Evolutionary conservation across 2,329 filamentous ascomycete genomes (phyloP), one percentile per base, ranked within the genome.

Genomic region (Nannizziopsis barbatae): DNA sequence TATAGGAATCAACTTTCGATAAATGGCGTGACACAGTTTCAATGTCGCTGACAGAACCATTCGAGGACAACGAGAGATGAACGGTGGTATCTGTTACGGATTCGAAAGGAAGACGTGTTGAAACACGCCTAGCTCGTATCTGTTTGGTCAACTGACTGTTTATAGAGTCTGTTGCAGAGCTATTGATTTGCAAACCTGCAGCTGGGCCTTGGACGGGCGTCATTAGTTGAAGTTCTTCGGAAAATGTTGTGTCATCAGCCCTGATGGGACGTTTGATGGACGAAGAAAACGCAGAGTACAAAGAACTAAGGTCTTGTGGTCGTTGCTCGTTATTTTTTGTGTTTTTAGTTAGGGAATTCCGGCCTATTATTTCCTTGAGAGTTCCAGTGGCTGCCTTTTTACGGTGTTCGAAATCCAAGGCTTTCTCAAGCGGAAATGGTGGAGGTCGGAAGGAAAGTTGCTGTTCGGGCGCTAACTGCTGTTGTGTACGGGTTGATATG

Each of bases 381-480:
- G n/a, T 57, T 53, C 22, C 22, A 14, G 62, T 62, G 11, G 58
- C 62, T 2, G 60, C 61, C 50, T 58, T 63, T 53, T 69, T 68
- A 36, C 65, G 58, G 12, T 56, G 55, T 42, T 69, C 66, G 50
- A 67, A 68, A 31, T 68, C 64, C 41, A 69, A 57, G 17, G 65
- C 63, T 10, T 59, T 39, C 30, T 59, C 58, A 1, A 55, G 38
- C 6, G 53, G 49, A 0, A 53, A 46, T 11, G 36, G 43, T 5
- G 50, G 10, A n/a, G 40, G 51, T 2, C 51, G 42, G 10, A 52
- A 50, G 14, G 9, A 18, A 30, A 32, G 32, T 7, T 40, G 47
- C 7, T 42, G n/a, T 15, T 42, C 22, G 5, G 47, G 10, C 2
- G 38, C 49, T 30, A 52, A 52, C 2, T 27, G 8, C 37, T 12